Evolutionary conservation across 2,329 filamentous ascomycete genomes (phyloP), one percentile per base, ranked within the genome.

Genomic region (Alternaria novae-zelandiae): DNA sequence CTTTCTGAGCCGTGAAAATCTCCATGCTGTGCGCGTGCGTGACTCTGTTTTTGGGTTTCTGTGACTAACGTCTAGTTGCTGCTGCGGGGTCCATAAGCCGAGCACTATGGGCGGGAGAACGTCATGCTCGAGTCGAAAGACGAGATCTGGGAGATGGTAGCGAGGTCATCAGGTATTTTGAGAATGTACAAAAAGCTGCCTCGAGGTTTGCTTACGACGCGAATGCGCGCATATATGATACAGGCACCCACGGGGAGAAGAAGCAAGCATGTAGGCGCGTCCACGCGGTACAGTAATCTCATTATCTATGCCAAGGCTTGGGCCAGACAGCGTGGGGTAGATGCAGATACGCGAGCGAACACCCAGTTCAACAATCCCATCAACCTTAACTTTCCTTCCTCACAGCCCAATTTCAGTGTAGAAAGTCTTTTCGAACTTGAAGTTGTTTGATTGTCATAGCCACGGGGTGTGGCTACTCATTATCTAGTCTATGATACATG

Each of bases 31-130:
- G 66, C 61, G 70, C 66, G 64, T 68, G 69, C 66, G 60, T 66
- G 63, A 66, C 66, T 63, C 70, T 61, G 62, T 47, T 67, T 70
- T 69, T 51, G 61, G 57, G 61, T 69, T 69, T 66, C 63, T 67
- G 70, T 70, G 71, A 73, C 70, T 74, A 70, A 75, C 62, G 57
- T 64, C 57, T 61, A 45, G 63, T 61, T 54, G 55, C 58, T 66
- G 61, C 66, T 66, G 71, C 70, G 66, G 69, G 63, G 60, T 65
- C 63, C 56, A 47, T 63, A 43, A 54, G 54, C 17, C 43, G 17
- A 43, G 59, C 51, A 50, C 51, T 50, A 51, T 57, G 47, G 49
- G 53, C 45, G 57, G 21, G 58, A 53, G 32, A 63, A 55, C 32
- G 44, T 30, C 32, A n/a, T 64, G 20, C 49, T 54, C n/a, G 30